Base-by-base conservation (phyloP, 2,329 filamentous ascomycete genomes). In the Fusarium decemcellulare region DNA sequence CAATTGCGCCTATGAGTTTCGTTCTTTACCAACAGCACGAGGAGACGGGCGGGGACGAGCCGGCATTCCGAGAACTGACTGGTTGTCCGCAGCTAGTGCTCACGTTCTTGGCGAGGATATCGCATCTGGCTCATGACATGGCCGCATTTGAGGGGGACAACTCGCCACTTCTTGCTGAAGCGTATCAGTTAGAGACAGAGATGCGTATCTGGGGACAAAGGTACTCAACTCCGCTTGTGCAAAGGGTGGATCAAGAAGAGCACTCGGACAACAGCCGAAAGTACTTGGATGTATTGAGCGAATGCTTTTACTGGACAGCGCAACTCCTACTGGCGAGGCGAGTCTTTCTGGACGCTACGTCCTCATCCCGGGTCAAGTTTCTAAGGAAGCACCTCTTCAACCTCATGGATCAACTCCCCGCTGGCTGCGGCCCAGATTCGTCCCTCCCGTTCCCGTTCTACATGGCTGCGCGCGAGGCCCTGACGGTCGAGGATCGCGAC, bases 271-370 rank as follows among this genome's bases (percentile, higher is more conserved):
- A n/a, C 6, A 29, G 37, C 15, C 34, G 18, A 12, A 51, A 51
- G 48, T 23, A 51, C 37, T 34, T 51, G 9, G 48, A 51, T 10
- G 37, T 36, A 8, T 15, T 51, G 12, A 51, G 48, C 11, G 48
- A 51, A 10, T 51, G 48, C 48, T 51, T 51, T 14, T 51, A 51
- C 48, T 51, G 48, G 48, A 51, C 48, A 12, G 34, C 34, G 8
- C 48, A 51, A 1, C 48, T 51, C 14, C 10, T 51, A 1, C 34
- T 51, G 7, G 48, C 48, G 18, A 51, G 48, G n/a, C 39, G 48
- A 12, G 48, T 39, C 4, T 39, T 51, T 29, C 34, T 51, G 32
- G 48, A 51, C 8, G n/a, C 34, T 4, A 51, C 48, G n/a, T 51
- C 48, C 15, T 51, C 48, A 5, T 34, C 34, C 2, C 14, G 48